phyloP scores from a whole-genome alignment of 2,329 filamentous ascomycete species.

The Lecanoromycetidae sp. region DNA sequence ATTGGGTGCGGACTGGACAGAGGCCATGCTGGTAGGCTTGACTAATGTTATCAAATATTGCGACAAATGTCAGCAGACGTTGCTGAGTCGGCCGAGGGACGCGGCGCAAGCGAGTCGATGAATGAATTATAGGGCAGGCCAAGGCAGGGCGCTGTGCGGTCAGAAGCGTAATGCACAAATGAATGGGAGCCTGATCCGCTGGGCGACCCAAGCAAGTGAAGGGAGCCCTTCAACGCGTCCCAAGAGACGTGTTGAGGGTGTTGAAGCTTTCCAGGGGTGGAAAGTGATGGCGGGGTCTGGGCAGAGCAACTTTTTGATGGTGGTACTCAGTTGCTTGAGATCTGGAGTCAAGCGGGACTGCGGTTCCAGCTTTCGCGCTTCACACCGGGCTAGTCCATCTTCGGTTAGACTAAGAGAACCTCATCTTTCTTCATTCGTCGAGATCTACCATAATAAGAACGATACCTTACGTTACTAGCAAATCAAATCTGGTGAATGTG shows the following conservation, averaged over 20 bases:
- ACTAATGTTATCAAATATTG: slow-evolving; percentile 3
- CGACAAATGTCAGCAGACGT: slow-evolving; percentile 7
- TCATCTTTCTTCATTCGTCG: no score
- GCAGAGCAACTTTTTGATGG: slow-evolving; percentile 5
- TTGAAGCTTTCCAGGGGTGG: slow-evolving; percentile 5
- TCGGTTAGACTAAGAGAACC: no score
- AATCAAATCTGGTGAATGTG: no score
- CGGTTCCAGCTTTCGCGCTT: no score
- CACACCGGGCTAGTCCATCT: no score
- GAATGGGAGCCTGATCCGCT: neutral
- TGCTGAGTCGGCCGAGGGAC: neutral
- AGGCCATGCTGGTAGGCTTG: slow-evolving; percentile 50
- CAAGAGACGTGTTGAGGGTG: slow-evolving; percentile 16
- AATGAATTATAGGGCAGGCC: slow-evolving; percentile 8
- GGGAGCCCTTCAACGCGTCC: slow-evolving; percentile 15
- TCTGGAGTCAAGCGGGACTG: no score
- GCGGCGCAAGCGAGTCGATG: slow-evolving; percentile 14
- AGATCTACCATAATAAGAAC: no score
- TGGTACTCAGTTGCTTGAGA: neutral
- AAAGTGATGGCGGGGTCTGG: slow-evolving; percentile 14
- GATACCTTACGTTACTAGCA: no score
- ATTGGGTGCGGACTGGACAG: slow-evolving; percentile 60
- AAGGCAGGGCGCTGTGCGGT: slow-evolving; percentile 5
- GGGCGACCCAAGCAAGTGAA: neutral
- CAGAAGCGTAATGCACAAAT: slow-evolving; percentile 3